Evolutionary conservation across 306 rosid genomes (phyloP), one percentile per base, ranked within the genome.

Genomic region (Senna tora): DNA sequence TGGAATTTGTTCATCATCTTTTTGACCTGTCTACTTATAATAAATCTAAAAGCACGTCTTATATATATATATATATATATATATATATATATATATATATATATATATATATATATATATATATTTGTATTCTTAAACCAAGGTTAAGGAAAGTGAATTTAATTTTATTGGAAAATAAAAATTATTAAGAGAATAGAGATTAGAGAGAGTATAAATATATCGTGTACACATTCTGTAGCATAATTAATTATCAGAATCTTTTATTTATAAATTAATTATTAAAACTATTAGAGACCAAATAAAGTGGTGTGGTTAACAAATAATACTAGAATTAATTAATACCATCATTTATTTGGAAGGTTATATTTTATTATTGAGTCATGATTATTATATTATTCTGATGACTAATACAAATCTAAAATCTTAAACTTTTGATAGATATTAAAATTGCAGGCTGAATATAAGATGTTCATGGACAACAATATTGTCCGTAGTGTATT

Each of bases 231-330:
- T 58, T 36, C 7, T 51, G 42, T 38, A 36, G 41, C 38, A 65
- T 65, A 65, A 60, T 33, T 10, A 36, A 65, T 43, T 43, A 45
- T 9, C 13, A 47, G 77, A 78, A 55, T 38, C 58, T 56, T 25
- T 34, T 56, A 54, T 42, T 36, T 47, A 6, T 0, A 54, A 19
- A 17, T 6, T n/a, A 36, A n/a, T 9, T 63, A 5, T 56, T 30
- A 4, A 55, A 65, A 14, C 19, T 47, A 57, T 52, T 39, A 1
- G 54, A 67, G 67, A 8, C 15, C 13, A 34, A n/a, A n/a, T n/a
- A n/a, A 16, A 43, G 79, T 73, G 74, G 78, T 52, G 38, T 51
- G 36, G 60, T 68, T 45, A 56, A 56, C 9, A 38, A 77, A 77
- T 58, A 41, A 67, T 58, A 34, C 38, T 10, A 49, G n/a, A n/a